Percentiles rank a stretch among this genome's conserved stretches.
Evolutionary conservation across 768 basidiomycete genomes (phyloP).

Genomic region (Clitopilus hobsonii): DNA sequence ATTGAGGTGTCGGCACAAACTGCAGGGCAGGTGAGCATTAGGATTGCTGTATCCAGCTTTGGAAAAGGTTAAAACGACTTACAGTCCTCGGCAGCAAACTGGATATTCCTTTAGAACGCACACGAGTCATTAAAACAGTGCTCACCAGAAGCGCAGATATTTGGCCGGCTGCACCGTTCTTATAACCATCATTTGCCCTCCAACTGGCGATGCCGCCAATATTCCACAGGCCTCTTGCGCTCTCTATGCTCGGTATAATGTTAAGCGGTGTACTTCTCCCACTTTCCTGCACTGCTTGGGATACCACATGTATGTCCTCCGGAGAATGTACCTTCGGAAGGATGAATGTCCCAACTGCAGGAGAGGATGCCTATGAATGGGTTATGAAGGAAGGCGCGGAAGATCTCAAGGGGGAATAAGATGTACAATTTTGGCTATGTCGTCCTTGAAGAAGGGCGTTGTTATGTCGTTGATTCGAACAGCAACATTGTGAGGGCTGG

Average conservation of each 20-base stretch:
- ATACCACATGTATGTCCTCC: conserved; percentile 61
- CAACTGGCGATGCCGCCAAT: conserved; percentile 69
- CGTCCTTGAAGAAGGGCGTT: conserved; percentile 63
- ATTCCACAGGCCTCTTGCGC: conserved; percentile 65
- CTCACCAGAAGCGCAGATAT: conserved; percentile 66
- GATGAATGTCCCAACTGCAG: conserved; percentile 59
- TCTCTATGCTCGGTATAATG: conserved; percentile 83
- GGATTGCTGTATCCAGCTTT: too few species aligned
- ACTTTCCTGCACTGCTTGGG: conserved; percentile 35
- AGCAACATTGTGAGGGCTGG: conserved; percentile 49
- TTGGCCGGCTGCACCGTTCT: conserved; percentile 42
- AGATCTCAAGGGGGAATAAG: background rate
- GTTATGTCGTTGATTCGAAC: conserved; percentile 66
- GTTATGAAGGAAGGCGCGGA: background rate
- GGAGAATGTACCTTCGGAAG: conserved; percentile 81
- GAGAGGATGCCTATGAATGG: conserved; percentile 22
- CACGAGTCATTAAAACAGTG: conserved; percentile 1
- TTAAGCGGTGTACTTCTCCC: conserved; percentile 33
- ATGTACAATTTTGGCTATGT: conserved; percentile 54
- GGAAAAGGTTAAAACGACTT: conserved; percentile 10
- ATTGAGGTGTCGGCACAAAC: conserved; percentile 90
- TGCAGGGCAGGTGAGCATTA: conserved; percentile 27
- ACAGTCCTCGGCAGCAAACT: conserved; percentile 98
- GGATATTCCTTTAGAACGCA: background rate
- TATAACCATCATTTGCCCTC: conserved; percentile 40